Conservation (phyloP, 768 basidiomycete genomes). For the Leucocoprinus birnbaumii region DNA sequence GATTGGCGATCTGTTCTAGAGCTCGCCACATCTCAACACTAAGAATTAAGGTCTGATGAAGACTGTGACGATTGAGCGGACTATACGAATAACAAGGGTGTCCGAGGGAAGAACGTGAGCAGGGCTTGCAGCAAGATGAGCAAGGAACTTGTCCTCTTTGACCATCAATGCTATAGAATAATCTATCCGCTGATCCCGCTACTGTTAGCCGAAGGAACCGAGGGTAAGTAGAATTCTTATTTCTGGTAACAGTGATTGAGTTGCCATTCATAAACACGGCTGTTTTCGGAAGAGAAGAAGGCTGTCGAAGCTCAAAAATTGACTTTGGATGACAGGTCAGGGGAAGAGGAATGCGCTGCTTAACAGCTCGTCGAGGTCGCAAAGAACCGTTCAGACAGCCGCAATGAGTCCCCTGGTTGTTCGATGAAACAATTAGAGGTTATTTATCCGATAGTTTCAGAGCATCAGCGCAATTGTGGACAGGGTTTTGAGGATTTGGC, state of each 20-base stretch:
- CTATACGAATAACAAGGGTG: not conserved
- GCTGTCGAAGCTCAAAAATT: not conserved
- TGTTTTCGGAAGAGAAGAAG: not conserved
- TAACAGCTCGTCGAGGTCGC: not conserved
- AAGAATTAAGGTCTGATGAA: not conserved
- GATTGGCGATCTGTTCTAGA: not conserved
- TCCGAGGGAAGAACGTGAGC: slow-evolving; percentile 1
- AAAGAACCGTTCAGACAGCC: not conserved
- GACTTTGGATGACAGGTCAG: not conserved
- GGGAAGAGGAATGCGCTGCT: not conserved
- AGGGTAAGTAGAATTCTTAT: not conserved
- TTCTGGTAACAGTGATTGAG: not conserved
- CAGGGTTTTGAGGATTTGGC: not conserved
- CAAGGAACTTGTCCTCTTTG: not conserved
- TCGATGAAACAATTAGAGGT: not conserved
- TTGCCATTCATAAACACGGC: not conserved
- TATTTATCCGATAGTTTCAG: not conserved
- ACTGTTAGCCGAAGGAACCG: not conserved
- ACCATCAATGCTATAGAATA: not conserved
- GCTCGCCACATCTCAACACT: not conserved
- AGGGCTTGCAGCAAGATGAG: not conserved
- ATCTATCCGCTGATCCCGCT: not conserved
- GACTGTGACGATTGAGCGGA: not conserved
- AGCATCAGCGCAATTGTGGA: not conserved
- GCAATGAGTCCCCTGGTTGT: not conserved